Evolutionary conservation across 2,329 filamentous ascomycete species (phyloP).

Genomic region (Periconia sp.): DNA sequence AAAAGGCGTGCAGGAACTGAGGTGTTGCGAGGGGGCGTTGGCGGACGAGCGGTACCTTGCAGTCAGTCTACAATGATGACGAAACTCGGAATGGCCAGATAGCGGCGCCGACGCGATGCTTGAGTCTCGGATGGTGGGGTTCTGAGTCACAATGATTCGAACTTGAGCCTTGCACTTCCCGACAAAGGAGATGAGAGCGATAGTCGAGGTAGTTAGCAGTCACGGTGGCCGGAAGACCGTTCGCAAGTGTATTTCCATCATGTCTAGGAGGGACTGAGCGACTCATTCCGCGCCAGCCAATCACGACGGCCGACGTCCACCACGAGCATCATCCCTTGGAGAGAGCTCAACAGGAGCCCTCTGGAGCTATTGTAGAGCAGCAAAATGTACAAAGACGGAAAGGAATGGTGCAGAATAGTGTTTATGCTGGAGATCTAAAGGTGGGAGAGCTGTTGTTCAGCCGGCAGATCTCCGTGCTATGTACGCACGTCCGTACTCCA

Average conservation of each 20-base stretch:
- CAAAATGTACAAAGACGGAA: no score
- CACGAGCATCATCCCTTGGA: constrained; percentile 33
- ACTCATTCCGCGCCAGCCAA: constrained; percentile 28
- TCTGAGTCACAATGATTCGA: constrained; percentile 25
- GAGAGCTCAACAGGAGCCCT: constrained; percentile 27
- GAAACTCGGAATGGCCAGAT: constrained; percentile 36
- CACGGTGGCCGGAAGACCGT: constrained; percentile 10
- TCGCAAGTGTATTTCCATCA: no score
- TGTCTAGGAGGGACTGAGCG: constrained; percentile 23
- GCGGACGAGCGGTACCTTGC: constrained; percentile 22
- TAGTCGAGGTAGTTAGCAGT: constrained; percentile 4
- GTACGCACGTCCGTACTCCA: constrained; percentile 26
- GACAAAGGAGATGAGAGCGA: constrained; percentile 6
- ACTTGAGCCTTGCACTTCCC: constrained; percentile 14
- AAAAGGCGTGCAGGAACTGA: no score
- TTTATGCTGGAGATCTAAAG: no score
- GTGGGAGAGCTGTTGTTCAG: no score
- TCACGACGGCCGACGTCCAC: constrained; percentile 23
- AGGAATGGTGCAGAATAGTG: no score
- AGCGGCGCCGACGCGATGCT: constrained; percentile 13
- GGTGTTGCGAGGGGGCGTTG: constrained; percentile 9
- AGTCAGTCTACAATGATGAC: constrained; percentile 41
- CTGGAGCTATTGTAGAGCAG: constrained; percentile 18
- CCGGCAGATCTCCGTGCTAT: constrained; percentile 17
- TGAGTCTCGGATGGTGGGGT: constrained; percentile 13